These are phyloP conservation scores for Sphagnum tenellum DNA, from an alignment of 225 moss, liverwort and hornwort genomes.

Conservation along the genomic window DNA sequence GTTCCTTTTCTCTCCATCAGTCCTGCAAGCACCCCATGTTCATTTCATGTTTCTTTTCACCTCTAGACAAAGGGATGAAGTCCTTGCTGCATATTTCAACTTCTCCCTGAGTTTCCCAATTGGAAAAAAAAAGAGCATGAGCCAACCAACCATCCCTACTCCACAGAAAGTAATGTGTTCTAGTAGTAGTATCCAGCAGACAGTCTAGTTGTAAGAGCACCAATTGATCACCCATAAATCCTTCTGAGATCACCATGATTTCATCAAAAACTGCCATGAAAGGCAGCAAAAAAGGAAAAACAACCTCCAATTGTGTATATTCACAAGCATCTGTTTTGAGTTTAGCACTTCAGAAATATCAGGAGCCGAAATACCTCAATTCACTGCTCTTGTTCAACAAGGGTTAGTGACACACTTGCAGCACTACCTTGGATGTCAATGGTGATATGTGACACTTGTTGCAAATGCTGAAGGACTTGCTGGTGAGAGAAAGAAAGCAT, in stretches of 20 bases:
- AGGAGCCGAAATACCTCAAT: neutral
- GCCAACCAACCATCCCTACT: no score
- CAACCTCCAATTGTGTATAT: neutral
- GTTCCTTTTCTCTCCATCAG: constrained; percentile 3
- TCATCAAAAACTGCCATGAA: neutral
- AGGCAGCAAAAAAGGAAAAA: neutral
- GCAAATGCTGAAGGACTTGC: constrained; percentile 35
- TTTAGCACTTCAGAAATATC: no score
- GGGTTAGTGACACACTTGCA: constrained; percentile 3
- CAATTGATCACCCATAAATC: no score
- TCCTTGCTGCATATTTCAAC: neutral
- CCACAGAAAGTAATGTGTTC: no score
- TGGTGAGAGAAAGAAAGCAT: constrained; percentile 43
- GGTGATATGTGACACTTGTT: constrained; percentile 20
- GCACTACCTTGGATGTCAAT: neutral
- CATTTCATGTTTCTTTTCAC: neutral
- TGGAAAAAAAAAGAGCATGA: neutral
- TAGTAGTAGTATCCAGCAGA: no score
- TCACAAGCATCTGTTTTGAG: neutral
- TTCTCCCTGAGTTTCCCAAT: neutral
- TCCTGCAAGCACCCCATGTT: constrained; percentile 7
- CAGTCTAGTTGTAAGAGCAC: neutral
- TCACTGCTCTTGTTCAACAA: neutral
- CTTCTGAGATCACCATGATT: no score
- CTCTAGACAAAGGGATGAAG: neutral